These are phyloP conservation scores for Cyberlindnera mycetangii DNA, from an alignment of 805 yeast species.

Conservation along the genomic window DNA sequence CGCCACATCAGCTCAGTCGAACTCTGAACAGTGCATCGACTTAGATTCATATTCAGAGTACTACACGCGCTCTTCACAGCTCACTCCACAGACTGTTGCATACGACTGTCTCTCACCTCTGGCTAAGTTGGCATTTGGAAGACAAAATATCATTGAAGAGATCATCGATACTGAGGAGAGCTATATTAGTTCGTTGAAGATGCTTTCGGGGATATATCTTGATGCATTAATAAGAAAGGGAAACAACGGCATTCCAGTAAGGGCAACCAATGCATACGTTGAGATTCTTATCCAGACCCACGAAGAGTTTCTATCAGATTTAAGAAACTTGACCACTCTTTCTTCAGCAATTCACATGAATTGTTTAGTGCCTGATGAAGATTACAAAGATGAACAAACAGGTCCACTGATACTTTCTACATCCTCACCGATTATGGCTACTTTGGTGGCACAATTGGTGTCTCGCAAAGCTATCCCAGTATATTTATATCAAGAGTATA, in stretches of 20 bases:
- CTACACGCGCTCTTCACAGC: slow-evolving; percentile 21
- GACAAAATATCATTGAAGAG: slow-evolving; percentile 41
- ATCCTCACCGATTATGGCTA: slow-evolving; percentile 25
- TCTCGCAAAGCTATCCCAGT: slow-evolving; percentile 26
- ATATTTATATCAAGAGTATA: slow-evolving; percentile 35
- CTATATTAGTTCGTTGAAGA: slow-evolving; percentile 43
- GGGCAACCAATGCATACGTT: slow-evolving; percentile 31
- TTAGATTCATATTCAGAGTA: neutral
- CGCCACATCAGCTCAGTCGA: neutral
- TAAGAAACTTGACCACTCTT: slow-evolving; percentile 18
- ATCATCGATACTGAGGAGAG: slow-evolving; percentile 45
- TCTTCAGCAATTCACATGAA: neutral
- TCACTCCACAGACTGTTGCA: slow-evolving; percentile 17
- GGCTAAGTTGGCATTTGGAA: slow-evolving; percentile 18
- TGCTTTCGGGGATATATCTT: slow-evolving; percentile 42
- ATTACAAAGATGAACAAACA: neutral
- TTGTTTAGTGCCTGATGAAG: neutral
- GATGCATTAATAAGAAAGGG: slow-evolving; percentile 34
- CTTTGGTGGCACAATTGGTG: slow-evolving; percentile 23
- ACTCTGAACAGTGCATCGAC: neutral
- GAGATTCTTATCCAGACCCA: slow-evolving; percentile 34
- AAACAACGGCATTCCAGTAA: slow-evolving; percentile 35
- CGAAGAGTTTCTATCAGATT: slow-evolving; percentile 26
- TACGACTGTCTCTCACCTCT: slow-evolving; percentile 17
- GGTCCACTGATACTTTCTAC: slow-evolving; percentile 3